Percentiles rank a stretch among this genome's conserved stretches.
phyloP scores from a whole-genome alignment of 202 grass and related monocot genomes.

The Brachypodium distachyon region DNA sequence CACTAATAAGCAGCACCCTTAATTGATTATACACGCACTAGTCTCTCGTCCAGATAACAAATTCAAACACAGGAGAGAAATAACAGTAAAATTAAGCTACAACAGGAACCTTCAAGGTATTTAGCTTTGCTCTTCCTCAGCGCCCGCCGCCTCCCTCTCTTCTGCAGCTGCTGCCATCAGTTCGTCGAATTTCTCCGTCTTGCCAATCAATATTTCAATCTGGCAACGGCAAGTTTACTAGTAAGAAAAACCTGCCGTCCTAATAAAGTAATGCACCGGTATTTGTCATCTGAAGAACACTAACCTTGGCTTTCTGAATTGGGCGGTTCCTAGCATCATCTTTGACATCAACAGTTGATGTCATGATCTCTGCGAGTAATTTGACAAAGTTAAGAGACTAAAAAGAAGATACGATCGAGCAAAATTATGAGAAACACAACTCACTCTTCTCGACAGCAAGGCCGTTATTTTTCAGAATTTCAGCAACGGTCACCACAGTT shows the following conservation, averaged over 20 bases:
- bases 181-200: conserved; percentile 86
- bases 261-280: neutral
- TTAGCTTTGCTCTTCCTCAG: conserved; percentile 61
- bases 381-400: neutral
- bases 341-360: conserved; percentile 79
- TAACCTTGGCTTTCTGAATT: conserved; percentile 66
- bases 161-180: conserved; percentile 74
- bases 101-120: conserved; percentile 4
- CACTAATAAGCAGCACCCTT: conserved; percentile 35
- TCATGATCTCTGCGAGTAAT: conserved; percentile 60
- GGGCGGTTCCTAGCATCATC: conserved; percentile 56
- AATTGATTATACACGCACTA: conserved; percentile 18
- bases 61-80: conserved; percentile 9
- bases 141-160: conserved; percentile 55
- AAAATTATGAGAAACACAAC: neutral
- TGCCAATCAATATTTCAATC: conserved; percentile 90
- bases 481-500: conserved; percentile 79
- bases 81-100: conserved; percentile 36
- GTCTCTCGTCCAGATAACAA: neutral
- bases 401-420: neutral
- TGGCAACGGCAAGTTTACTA: neutral
- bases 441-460: conserved; percentile 93
- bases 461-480: conserved; percentile 93
- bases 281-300: neutral
- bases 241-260: neutral